Percentiles rank a stretch among this genome's conserved stretches.
phyloP scores from a whole-genome alignment of 305 asterid species.

The Ajuga reptans region DNA sequence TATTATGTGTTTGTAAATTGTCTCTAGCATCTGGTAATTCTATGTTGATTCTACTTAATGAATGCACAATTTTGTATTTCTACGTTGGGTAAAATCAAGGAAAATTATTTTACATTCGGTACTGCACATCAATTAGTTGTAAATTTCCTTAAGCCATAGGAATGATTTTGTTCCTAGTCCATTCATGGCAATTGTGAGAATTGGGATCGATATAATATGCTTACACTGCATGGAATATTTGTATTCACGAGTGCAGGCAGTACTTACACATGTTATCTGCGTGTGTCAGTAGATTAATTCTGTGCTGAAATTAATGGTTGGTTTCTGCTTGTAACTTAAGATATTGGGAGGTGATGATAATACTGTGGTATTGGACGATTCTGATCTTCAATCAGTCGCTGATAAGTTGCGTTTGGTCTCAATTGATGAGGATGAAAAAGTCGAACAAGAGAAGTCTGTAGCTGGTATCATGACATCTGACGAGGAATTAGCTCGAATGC shows the following conservation, averaged over 20 bases:
- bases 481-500: conserved; percentile 71
- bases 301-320: conserved; percentile 11
- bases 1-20: background rate
- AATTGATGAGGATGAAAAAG: conserved; percentile 37
- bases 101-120: background rate
- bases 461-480: conserved; percentile 46
- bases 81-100: background rate
- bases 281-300: background rate
- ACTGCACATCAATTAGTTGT: background rate
- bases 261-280: background rate
- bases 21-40: background rate
- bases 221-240: background rate
- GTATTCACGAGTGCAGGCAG: background rate
- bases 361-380: conserved; percentile 42
- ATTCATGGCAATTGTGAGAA: background rate
- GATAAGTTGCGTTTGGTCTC: conserved; percentile 54
- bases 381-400: conserved; percentile 52
- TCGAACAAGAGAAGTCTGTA: conserved; percentile 30
- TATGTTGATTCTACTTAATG: background rate
- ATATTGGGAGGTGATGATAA: conserved; percentile 49
- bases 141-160: background rate
- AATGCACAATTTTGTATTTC: background rate
- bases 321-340: conserved; percentile 30
- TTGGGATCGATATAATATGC: background rate
- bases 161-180: background rate